phyloP scores from a whole-genome alignment of 2,329 filamentous ascomycete species.

The Colletotrichum coccodes region DNA sequence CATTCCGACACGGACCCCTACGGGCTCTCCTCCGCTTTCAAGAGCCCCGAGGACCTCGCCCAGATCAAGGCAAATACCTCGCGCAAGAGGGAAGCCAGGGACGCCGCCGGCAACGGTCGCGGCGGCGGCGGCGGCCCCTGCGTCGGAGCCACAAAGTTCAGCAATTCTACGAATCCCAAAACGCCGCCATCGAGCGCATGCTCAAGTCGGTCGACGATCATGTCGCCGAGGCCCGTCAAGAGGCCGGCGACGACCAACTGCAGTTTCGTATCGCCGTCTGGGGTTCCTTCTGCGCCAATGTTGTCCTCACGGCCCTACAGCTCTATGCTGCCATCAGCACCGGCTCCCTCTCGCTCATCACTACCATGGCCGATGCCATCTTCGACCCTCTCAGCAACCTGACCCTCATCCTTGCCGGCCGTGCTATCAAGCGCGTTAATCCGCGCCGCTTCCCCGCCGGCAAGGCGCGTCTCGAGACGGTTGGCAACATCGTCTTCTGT shows the following conservation, averaged over 20 bases:
- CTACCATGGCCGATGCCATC: slow-evolving; percentile 97
- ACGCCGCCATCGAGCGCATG: slow-evolving; percentile 91
- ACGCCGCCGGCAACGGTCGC: slow-evolving; percentile 26
- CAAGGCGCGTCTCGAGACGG: slow-evolving; percentile 93
- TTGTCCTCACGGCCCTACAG: slow-evolving; percentile 82
- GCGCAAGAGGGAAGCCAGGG: slow-evolving; percentile 74
- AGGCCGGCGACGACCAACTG: slow-evolving; percentile 83
- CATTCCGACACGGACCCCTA: slow-evolving; percentile 80
- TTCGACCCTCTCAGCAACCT: slow-evolving; percentile 93
- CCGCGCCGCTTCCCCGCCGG: slow-evolving; percentile 88
- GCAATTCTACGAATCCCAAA: slow-evolving; percentile 89
- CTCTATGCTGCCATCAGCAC: slow-evolving; percentile 89
- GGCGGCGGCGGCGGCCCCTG: slow-evolving; percentile 36
- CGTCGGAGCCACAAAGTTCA: slow-evolving; percentile 69
- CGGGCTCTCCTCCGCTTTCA: slow-evolving; percentile 79
- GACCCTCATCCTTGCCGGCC: slow-evolving; percentile 85
- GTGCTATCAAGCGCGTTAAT: slow-evolving; percentile 88
- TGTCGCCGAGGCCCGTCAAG: slow-evolving; percentile 80
- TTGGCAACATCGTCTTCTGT: slow-evolving; percentile 96
- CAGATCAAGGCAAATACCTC: slow-evolving; percentile 84
- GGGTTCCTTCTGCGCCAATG: slow-evolving; percentile 81
- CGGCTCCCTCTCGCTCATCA: slow-evolving; percentile 91
- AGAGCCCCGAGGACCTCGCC: slow-evolving; percentile 79
- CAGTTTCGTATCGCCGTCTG: slow-evolving; percentile 74
- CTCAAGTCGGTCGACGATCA: slow-evolving; percentile 95